These are phyloP conservation scores for Penicillium griseofulvum DNA, from an alignment of 2,329 filamentous ascomycete genomes.

Conservation along the genomic window DNA sequence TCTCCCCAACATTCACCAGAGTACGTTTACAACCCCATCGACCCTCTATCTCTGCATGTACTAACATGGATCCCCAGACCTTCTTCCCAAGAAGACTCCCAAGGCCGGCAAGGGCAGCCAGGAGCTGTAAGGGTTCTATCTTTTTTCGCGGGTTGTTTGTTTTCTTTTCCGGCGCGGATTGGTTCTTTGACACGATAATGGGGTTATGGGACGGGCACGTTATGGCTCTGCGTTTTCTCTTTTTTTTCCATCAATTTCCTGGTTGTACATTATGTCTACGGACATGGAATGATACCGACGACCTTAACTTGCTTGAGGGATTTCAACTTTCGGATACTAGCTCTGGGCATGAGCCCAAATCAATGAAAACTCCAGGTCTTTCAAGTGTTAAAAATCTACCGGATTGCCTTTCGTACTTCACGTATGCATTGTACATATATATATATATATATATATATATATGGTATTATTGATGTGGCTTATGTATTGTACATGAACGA, in stretches of 20 bases:
- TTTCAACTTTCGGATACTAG: conserved; percentile 26
- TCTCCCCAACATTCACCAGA: conserved; percentile 94
- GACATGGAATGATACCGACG: conserved; percentile 49
- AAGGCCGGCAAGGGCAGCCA: conserved; percentile 95
- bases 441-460: not conserved
- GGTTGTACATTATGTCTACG: conserved; percentile 63
- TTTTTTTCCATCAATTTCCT: conserved; percentile 44
- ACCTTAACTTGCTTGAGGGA: conserved; percentile 34
- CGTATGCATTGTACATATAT: not conserved
- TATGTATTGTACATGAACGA: not conserved
- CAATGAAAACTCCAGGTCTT: conserved; percentile 28
- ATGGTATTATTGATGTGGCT: too few species aligned
- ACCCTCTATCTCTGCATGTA: not conserved
- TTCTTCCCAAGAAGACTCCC: conserved; percentile 97
- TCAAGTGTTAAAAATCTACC: conserved; percentile 2
- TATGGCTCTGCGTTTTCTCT: conserved; percentile 56
- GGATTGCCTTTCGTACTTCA: not conserved
- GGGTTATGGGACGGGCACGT: conserved; percentile 64
- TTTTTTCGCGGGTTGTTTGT: conserved; percentile 47
- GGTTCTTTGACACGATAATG: conserved; percentile 68
- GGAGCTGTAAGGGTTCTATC: conserved; percentile 72
- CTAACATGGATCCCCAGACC: conserved; percentile 59
- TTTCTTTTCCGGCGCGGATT: conserved; percentile 72
- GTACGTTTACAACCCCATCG: conserved; percentile 60
- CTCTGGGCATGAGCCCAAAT: conserved; percentile 16